A percentile compares a stretch with the other conserved stretches of the same genome.
Evolutionary conservation across 805 yeast genomes (phyloP).

Genomic region (Saturnispora kantuleensis): DNA sequence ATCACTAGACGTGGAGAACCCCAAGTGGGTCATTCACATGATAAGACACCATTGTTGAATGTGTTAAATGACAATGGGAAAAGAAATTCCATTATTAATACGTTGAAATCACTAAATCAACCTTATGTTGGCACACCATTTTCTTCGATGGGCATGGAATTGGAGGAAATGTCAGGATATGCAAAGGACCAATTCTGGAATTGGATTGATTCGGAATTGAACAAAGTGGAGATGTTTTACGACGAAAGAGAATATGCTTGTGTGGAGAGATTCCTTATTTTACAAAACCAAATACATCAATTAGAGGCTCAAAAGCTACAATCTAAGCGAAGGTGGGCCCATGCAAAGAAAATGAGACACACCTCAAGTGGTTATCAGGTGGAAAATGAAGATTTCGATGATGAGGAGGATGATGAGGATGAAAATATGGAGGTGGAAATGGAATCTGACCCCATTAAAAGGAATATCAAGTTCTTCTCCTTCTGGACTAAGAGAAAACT

Average conservation of each 20-base stretch:
- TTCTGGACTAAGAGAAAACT: constrained; percentile 20
- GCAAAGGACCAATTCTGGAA: constrained; percentile 29
- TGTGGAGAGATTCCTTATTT: constrained; percentile 32
- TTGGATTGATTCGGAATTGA: constrained; percentile 81
- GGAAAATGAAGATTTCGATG: constrained; percentile 12
- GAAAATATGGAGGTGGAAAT: constrained; percentile 4
- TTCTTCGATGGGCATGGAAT: too few species aligned
- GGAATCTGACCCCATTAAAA: constrained; percentile 10
- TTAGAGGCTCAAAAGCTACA: constrained; percentile 41
- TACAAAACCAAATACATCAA: constrained; percentile 58
- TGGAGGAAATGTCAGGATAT: too few species aligned
- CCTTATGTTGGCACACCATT: too few species aligned
- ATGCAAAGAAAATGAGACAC: constrained; percentile 8
- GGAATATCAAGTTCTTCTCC: constrained; percentile 14
- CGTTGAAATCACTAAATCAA: too few species aligned
- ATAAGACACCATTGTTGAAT: constrained; percentile 8
- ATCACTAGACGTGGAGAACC: too few species aligned
- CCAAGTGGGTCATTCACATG: too few species aligned
- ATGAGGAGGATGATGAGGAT: constrained; percentile 10
- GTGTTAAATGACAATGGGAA: too few species aligned
- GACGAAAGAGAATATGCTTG: constrained; percentile 9
- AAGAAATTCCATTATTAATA: too few species aligned
- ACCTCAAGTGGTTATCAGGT: constrained; percentile 10
- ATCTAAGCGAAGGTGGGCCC: constrained; percentile 15
- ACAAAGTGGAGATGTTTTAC: constrained; percentile 23